Conservation (phyloP, 106 monocot genomes). For the Allium fistulosum region DNA sequence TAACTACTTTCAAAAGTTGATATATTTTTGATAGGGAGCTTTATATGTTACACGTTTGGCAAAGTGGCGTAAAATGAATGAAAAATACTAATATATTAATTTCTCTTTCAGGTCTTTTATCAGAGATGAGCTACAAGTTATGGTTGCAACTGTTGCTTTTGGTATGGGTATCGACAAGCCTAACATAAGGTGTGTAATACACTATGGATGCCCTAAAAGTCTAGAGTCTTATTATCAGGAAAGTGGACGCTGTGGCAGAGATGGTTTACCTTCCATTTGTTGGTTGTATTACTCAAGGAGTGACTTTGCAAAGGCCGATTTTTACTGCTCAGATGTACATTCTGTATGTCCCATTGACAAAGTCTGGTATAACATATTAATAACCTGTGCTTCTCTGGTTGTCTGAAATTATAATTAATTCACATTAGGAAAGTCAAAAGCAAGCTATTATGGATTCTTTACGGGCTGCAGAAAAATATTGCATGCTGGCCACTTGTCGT, state of each 20-base stretch:
- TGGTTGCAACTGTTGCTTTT: constrained; percentile 99
- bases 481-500: constrained; percentile 76
- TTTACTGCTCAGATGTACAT: constrained; percentile 66
- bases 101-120: constrained; percentile 61
- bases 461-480: constrained; percentile 84
- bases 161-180: constrained; percentile 99
- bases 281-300: constrained; percentile 92
- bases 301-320: constrained; percentile 93
- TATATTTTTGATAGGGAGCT: too few species aligned
- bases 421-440: constrained; percentile 59
- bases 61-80: neutral
- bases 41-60: neutral
- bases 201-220: constrained; percentile 97
- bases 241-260: constrained; percentile 98
- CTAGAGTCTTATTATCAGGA: constrained; percentile 97
- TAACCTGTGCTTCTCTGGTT: neutral
- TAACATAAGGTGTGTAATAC: constrained; percentile 91
- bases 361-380: neutral
- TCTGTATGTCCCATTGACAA: constrained; percentile 38
- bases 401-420: neutral
- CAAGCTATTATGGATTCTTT: constrained; percentile 81
- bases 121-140: constrained; percentile 82
- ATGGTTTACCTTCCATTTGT: constrained; percentile 84
- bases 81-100: neutral
- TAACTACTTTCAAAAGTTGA: too few species aligned